phyloP scores from a whole-genome alignment of 148 eudicot species.

The Simmondsia chinensis region DNA sequence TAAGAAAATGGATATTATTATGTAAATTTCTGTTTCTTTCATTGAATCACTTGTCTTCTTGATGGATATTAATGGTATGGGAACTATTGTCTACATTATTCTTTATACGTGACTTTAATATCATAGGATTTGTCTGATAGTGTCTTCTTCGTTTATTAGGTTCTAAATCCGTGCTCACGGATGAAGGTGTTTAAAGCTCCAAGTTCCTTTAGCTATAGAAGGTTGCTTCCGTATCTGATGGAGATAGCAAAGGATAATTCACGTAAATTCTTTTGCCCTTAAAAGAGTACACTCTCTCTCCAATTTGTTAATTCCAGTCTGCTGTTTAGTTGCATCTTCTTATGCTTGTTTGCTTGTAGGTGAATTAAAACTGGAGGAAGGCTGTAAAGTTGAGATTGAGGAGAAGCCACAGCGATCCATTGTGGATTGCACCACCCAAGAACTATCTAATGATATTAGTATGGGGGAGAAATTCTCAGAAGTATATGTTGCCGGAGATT shows the following conservation, averaged over 20 bases:
- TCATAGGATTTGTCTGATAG: not conserved
- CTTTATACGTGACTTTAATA: no score
- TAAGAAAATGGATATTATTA: constrained; percentile 8
- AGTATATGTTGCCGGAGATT: constrained; percentile 2
- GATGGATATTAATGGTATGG: no score
- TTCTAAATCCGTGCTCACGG: constrained; percentile 33
- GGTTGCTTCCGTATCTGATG: constrained; percentile 53
- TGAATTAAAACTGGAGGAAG: constrained; percentile 9
- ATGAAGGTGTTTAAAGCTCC: constrained; percentile 32
- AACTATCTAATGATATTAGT: constrained; percentile 3
- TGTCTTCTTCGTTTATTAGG: no score
- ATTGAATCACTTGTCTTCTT: no score
- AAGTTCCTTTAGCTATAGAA: constrained; percentile 45
- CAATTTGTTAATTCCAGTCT: not conserved
- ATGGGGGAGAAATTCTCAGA: constrained; percentile 5
- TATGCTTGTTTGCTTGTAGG: constrained; percentile 18
- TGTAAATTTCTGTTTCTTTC: no score
- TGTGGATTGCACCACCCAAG: constrained; percentile 2
- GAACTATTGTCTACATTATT: no score
- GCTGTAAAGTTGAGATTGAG: constrained; percentile 13
- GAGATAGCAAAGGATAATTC: constrained; percentile 30
- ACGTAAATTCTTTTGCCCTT: constrained; percentile 13
- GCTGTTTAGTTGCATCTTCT: not conserved
- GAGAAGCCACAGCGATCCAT: not conserved
- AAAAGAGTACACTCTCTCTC: not conserved